Evolutionary conservation across 2,329 filamentous ascomycete genomes (phyloP).

Genomic region (Tothia fuscella): DNA sequence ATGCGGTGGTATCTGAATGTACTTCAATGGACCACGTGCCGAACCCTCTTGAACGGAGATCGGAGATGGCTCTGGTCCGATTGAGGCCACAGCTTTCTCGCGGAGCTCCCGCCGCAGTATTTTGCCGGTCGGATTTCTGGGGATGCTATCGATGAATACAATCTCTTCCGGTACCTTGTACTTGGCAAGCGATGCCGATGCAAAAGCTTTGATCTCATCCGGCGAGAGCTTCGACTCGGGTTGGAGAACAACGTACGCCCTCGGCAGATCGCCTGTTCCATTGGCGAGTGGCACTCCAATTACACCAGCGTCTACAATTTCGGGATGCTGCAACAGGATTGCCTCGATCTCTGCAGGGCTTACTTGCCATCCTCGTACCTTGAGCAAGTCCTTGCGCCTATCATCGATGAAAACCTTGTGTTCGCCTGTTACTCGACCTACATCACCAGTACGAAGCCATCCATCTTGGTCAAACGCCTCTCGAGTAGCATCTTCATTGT

Average conservation of each 20-base stretch:
- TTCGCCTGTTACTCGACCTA: conserved; percentile 3
- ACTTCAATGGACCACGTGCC: too few species aligned
- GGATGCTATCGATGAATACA: conserved; percentile 11
- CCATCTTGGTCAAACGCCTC: conserved; percentile 9
- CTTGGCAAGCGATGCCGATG: conserved; percentile 3
- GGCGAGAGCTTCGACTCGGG: not conserved
- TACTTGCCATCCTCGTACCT: conserved; percentile 10
- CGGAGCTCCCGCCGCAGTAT: conserved; percentile 11
- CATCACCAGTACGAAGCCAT: conserved; percentile 12
- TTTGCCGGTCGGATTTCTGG: conserved; percentile 14
- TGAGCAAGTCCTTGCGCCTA: conserved; percentile 12
- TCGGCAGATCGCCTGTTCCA: conserved; percentile 8
- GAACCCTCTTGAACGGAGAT: too few species aligned
- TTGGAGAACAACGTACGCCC: conserved; percentile 10
- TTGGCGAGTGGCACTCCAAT: conserved; percentile 7
- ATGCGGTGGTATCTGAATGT: too few species aligned
- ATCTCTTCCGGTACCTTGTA: conserved; percentile 13
- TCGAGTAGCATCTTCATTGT: conserved; percentile 11
- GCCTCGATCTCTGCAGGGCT: conserved; percentile 9
- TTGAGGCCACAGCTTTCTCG: conserved; percentile 6
- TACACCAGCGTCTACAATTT: conserved; percentile 10
- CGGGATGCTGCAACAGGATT: conserved; percentile 8
- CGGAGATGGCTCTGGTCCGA: not conserved
- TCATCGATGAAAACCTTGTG: conserved; percentile 13
- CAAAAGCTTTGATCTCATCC: conserved; percentile 9